Conservation (phyloP, 1,139 yeast genomes). For the Taiozyma sp. region DNA sequence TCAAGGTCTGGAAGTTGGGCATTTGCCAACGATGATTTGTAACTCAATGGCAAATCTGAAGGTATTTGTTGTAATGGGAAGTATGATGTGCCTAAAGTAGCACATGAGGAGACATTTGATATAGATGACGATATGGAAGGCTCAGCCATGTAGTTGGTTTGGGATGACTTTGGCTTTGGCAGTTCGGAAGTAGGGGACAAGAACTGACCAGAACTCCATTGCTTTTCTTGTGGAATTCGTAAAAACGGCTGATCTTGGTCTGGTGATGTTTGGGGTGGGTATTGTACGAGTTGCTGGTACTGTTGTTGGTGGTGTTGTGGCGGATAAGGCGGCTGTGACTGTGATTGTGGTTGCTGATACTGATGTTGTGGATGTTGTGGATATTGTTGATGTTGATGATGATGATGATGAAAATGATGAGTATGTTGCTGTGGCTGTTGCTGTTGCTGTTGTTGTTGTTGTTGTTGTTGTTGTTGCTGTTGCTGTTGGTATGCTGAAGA, state of each 20-base stretch:
- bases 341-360: background rate
- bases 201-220: background rate
- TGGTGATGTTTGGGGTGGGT: background rate
- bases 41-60: background rate
- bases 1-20: background rate
- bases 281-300: background rate
- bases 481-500: background rate
- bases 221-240: background rate
- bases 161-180: background rate
- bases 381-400: background rate
- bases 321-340: background rate
- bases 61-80: background rate
- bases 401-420: too few relatives aligned
- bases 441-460: too few relatives aligned
- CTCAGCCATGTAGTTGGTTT: background rate
- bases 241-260: background rate
- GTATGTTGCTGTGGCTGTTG: too few relatives aligned
- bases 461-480: background rate
- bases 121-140: background rate
- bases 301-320: background rate
- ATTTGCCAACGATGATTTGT: background rate
- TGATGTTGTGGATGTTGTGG: background rate
- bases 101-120: background rate
- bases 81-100: background rate
- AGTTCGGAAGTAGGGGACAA: background rate